Evolutionary conservation across 2,329 filamentous ascomycete species (phyloP).

Genomic region (Microcyclosporella mali): DNA sequence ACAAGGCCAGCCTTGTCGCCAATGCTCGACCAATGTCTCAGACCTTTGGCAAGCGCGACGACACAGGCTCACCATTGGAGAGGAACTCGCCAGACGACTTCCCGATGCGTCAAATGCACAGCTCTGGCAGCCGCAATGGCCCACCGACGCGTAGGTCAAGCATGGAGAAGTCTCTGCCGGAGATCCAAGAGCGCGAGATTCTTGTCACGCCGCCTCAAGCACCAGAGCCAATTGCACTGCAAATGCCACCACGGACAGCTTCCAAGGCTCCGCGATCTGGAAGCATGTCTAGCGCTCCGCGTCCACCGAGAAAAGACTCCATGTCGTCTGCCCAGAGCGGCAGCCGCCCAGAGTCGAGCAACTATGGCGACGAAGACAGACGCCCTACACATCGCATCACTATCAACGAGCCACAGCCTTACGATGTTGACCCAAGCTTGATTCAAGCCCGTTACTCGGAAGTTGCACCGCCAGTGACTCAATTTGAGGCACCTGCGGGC

Average conservation of each 20-base stretch:
- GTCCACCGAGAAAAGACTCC: slow-evolving; percentile 23
- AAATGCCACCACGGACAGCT: slow-evolving; percentile 12
- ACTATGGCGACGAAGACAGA: slow-evolving; percentile 24
- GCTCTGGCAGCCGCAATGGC: slow-evolving; percentile 11
- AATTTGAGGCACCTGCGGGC: slow-evolving; percentile 3
- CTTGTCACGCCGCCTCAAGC: slow-evolving; percentile 6
- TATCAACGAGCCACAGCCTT: slow-evolving; percentile 21
- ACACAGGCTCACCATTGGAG: slow-evolving; percentile 26
- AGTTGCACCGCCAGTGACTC: slow-evolving; percentile 1
- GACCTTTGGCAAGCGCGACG: slow-evolving; percentile 40
- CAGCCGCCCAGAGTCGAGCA: slow-evolving; percentile 22
- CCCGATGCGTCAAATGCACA: slow-evolving; percentile 21
- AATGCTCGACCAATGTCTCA: slow-evolving; percentile 56
- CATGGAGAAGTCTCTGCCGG: slow-evolving; percentile 15
- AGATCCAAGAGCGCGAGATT: slow-evolving; percentile 16
- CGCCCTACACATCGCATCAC: slow-evolving; percentile 10
- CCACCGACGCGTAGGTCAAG: slow-evolving; percentile 11
- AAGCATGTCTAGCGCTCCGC: slow-evolving; percentile 9
- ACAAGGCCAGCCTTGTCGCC: slow-evolving; percentile 46
- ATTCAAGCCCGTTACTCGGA: slow-evolving; percentile 23
- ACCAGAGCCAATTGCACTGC: slow-evolving; percentile 16
- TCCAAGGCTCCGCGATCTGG: slow-evolving; percentile 7
- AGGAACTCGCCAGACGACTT: slow-evolving; percentile 11
- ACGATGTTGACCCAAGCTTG: slow-evolving; percentile 24
- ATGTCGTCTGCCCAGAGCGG: slow-evolving; percentile 13